A percentile compares a stretch with the other conserved stretches of the same genome.
Evolutionary conservation across 768 basidiomycete genomes (phyloP).

Genomic region (Psilocybe tampanensis): DNA sequence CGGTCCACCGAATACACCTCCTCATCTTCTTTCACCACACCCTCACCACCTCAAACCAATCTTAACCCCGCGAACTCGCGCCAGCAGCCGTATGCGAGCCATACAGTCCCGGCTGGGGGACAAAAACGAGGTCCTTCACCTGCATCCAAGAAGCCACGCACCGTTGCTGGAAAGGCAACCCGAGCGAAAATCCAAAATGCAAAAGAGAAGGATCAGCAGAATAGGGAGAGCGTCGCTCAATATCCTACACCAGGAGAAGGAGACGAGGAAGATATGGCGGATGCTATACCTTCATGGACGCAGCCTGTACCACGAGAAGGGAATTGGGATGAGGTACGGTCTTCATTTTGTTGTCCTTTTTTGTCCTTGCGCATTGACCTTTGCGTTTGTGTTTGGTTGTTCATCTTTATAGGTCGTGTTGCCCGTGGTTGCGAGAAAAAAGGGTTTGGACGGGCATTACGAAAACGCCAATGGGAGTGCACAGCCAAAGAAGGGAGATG

Average conservation of each 20-base stretch:
- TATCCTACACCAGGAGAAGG: conserved; percentile 61
- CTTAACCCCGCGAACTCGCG: conserved; percentile 17
- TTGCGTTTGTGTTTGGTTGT: conserved; percentile 6
- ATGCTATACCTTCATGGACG: conserved; percentile 85
- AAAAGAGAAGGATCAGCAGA: conserved; percentile 40
- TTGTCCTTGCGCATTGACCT: conserved; percentile 1
- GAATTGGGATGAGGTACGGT: conserved; percentile 82
- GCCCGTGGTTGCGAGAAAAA: conserved; percentile 84
- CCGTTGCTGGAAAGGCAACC: conserved; percentile 32
- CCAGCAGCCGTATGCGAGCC: conserved; percentile 9
- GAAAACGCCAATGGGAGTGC: conserved; percentile 71
- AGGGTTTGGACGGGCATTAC: conserved; percentile 73
- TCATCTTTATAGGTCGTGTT: conserved; percentile 64
- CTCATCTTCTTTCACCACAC: conserved; percentile 30
- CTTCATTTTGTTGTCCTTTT: background rate
- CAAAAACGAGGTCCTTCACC: conserved; percentile 37
- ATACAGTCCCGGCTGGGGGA: conserved; percentile 15
- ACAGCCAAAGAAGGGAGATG: conserved; percentile 46
- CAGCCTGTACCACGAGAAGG: conserved; percentile 67
- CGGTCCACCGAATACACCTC: conserved; percentile 24
- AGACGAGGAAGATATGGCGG: conserved; percentile 51
- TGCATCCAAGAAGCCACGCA: conserved; percentile 29
- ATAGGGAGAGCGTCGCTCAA: conserved; percentile 61
- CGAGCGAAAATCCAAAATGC: conserved; percentile 43
- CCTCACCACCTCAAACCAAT: conserved; percentile 30